Base-by-base conservation (phyloP, 1,284 basidiomycete genomes). In the Fomitopsis pinicola region DNA sequence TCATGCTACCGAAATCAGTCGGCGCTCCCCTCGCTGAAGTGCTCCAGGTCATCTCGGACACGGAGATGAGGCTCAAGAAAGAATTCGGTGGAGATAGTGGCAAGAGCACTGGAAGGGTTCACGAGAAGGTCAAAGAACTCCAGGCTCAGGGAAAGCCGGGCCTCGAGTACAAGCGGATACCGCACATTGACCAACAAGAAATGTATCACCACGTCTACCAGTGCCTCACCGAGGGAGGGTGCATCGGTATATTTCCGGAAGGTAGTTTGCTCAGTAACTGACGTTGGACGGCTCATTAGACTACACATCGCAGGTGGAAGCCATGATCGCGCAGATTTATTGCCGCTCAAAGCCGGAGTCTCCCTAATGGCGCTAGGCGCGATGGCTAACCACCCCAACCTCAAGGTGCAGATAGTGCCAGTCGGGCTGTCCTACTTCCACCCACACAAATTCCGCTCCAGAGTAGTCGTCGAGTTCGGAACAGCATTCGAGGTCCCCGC, bases 381-480 rank as follows among this genome's bases (percentile, higher is more conserved):
- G 1, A 96, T 98, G 93, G 92, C 93, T 3, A 89, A 91, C 64
- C 86, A 98, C 73, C 88, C 94, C n/a, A 84, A 79, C 56, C 80
- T 95, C 56, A 87, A 88, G 67, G 94, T 98, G 68, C 92, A 93
- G 74, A 93, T 98, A 64, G 93, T 98, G 8, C 96, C 96, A 30
- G 95, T 97, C 65, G 96, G 96, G 15, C 79, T 98, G 42, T 94
- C 92, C 12, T 98, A 98, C 73, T 98, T 98, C 76, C 95, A 98
- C 76, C 88, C 96, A 0, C 92, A 98, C 76, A 88, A 91, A 64
- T 98, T 98, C 79, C 89, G 96, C 55, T 97, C 94, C 12, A 86
- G 96, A 61, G 96, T 94, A 8, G 97, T 99, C 28, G 91, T 99
- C 62, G 97, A 99, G 73, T 99, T 99, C 73, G 97, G 97, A 10